phyloP scores from a whole-genome alignment of 306 rosid genomes.

The Acacia melanoxylon region DNA sequence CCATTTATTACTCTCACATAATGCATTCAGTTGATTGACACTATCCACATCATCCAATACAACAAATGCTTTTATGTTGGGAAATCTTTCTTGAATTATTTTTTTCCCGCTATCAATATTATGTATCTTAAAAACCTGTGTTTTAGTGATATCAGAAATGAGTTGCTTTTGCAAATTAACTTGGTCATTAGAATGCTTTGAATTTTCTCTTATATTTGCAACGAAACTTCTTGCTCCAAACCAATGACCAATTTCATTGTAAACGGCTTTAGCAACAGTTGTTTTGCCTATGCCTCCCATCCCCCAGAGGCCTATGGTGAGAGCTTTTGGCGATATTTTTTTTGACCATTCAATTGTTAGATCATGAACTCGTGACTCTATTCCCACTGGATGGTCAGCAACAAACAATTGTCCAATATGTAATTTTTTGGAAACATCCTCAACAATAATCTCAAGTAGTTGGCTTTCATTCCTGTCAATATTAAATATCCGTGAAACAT shows the following conservation, averaged over 20 bases:
- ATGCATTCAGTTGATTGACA: not conserved
- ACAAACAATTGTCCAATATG: too few species aligned
- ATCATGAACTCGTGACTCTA: too few species aligned
- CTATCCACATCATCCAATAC: not conserved
- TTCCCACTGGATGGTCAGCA: too few species aligned
- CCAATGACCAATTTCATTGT: not conserved
- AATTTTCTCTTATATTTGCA: not conserved
- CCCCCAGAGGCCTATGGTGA: too few species aligned
- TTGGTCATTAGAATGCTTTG: not conserved
- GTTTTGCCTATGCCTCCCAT: too few species aligned
- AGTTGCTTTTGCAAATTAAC: not conserved
- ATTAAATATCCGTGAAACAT: too few species aligned
- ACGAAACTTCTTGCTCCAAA: not conserved
- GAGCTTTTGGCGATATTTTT: too few species aligned
- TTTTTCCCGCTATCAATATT: not conserved
- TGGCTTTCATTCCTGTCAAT: too few species aligned
- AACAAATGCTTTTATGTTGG: not conserved
- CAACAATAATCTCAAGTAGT: too few species aligned
- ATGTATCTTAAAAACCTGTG: not conserved
- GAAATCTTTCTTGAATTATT: not conserved
- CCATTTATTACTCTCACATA: not conserved
- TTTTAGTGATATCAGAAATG: not conserved
- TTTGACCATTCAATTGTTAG: too few species aligned
- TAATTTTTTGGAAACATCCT: too few species aligned
- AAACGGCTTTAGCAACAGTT: too few species aligned